Percentiles rank a stretch among this genome's conserved stretches.
Conservation (phyloP, 2,329 filamentous ascomycete species). For the Stagonosporopsis cucurbitacearum region DNA sequence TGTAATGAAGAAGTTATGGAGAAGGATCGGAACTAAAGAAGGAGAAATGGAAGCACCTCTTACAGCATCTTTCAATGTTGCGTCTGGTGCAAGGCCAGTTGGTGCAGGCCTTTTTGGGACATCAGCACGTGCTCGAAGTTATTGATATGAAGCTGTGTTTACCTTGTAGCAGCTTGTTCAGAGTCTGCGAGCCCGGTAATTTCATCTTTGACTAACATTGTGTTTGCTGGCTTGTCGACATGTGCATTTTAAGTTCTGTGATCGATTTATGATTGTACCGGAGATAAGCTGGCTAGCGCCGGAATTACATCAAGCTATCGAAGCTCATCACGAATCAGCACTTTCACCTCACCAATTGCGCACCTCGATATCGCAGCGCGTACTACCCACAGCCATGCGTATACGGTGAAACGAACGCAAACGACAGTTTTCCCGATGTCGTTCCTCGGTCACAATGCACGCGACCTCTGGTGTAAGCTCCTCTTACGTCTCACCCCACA, state of each 20-base stretch:
- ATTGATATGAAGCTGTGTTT: background rate
- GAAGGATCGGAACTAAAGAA: background rate
- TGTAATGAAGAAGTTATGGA: background rate
- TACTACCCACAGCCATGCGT: background rate
- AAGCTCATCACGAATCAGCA: conserved; percentile 5
- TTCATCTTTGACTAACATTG: conserved; percentile 27
- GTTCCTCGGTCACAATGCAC: conserved; percentile 8
- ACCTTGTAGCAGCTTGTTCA: conserved; percentile 30
- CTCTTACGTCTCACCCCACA: background rate
- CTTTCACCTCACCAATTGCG: background rate
- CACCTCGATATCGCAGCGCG: background rate
- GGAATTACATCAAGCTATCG: conserved; percentile 10
- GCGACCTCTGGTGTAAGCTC: conserved; percentile 15
- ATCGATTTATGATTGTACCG: background rate
- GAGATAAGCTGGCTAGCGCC: conserved; percentile 32
- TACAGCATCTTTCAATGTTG: conserved; percentile 42
- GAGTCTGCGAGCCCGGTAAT: conserved; percentile 27
- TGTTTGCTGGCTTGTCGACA: background rate
- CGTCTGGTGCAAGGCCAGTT: conserved; percentile 34
- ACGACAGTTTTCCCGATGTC: conserved; percentile 5
- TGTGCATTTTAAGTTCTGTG: background rate
- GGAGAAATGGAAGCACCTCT: conserved; percentile 41
- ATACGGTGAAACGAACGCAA: conserved; percentile 1
- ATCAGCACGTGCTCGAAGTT: background rate
- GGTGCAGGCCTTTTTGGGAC: conserved; percentile 34